Percentiles rank a stretch among this genome's conserved stretches.
These are phyloP conservation scores for Tylopilus orsonianus DNA, from an alignment of 1,284 basidiomycete species.

Conservation along the genomic window DNA sequence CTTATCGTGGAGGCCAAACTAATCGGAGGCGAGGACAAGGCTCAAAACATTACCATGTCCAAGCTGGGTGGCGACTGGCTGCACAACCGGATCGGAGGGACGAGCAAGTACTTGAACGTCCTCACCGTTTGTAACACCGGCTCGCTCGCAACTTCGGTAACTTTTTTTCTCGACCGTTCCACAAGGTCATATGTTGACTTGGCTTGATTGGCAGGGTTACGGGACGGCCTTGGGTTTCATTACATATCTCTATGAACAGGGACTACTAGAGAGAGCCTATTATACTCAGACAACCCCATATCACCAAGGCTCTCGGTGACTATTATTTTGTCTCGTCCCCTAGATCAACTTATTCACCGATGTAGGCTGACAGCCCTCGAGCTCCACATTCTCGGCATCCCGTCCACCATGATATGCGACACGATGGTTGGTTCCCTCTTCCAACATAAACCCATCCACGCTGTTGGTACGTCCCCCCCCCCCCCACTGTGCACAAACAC, in stretches of 20 bases:
- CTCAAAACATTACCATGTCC: slow-evolving; percentile 80
- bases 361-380: slow-evolving; percentile 82
- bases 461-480: slow-evolving; percentile 60
- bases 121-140: slow-evolving; percentile 97
- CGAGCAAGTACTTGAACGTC: slow-evolving; percentile 63
- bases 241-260: slow-evolving; percentile 79
- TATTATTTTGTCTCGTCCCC: not conserved
- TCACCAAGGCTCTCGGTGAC: slow-evolving; percentile 81
- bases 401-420: slow-evolving; percentile 92
- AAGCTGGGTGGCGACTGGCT: slow-evolving; percentile 85
- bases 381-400: slow-evolving; percentile 77
- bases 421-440: slow-evolving; percentile 93
- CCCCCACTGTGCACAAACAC: not conserved
- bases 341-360: not conserved
- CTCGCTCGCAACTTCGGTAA: slow-evolving; percentile 85
- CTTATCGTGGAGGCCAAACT: slow-evolving; percentile 63
- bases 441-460: slow-evolving; percentile 83
- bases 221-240: slow-evolving; percentile 94
- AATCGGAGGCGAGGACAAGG: slow-evolving; percentile 83
- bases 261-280: slow-evolving; percentile 76
- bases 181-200: slow-evolving; percentile 2
- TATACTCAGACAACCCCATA: slow-evolving; percentile 93
- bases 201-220: slow-evolving; percentile 63
- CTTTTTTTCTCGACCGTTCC: not conserved
- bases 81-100: slow-evolving; percentile 41